Percentiles rank a stretch among this genome's conserved stretches.
phyloP scores from a whole-genome alignment of 2,329 filamentous ascomycete genomes.

The Coniella lustricola region DNA sequence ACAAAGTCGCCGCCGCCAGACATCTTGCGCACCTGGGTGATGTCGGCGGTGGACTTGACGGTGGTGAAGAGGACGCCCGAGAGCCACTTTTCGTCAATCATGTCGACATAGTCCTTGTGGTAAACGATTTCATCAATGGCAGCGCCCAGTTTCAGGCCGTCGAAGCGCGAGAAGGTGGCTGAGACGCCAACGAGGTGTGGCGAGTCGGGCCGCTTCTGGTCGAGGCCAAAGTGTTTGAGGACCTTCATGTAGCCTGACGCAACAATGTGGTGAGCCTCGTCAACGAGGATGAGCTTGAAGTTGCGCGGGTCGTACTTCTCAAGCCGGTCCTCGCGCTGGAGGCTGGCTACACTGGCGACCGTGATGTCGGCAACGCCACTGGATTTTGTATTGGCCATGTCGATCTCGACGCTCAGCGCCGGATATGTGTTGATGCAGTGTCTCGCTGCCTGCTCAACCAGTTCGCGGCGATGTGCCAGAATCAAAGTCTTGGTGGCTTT shows the following conservation, averaged over 20 bases:
- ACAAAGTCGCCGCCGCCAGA: constrained; percentile 72
- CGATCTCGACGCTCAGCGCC: constrained; percentile 73
- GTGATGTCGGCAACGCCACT: constrained; percentile 85
- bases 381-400: constrained; percentile 76
- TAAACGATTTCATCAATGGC: constrained; percentile 96
- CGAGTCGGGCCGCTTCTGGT: constrained; percentile 35
- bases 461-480: constrained; percentile 82
- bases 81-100: constrained; percentile 84
- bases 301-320: constrained; percentile 68
- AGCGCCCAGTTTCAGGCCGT: constrained; percentile 72
- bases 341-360: constrained; percentile 80
- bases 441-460: constrained; percentile 85
- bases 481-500: constrained; percentile 74
- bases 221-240: constrained; percentile 71
- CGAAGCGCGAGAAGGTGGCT: constrained; percentile 69
- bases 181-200: constrained; percentile 79
- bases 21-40: constrained; percentile 60
- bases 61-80: constrained; percentile 92
- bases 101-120: constrained; percentile 66
- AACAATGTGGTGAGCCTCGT: constrained; percentile 96
- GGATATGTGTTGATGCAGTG: constrained; percentile 82
- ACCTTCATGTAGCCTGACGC: constrained; percentile 69
- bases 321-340: constrained; percentile 71
- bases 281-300: constrained; percentile 89
- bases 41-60: constrained; percentile 72